Evolutionary conservation across 108 stramenopile species (phyloP).

Genomic region (Stephanodiscus minutulus): DNA sequence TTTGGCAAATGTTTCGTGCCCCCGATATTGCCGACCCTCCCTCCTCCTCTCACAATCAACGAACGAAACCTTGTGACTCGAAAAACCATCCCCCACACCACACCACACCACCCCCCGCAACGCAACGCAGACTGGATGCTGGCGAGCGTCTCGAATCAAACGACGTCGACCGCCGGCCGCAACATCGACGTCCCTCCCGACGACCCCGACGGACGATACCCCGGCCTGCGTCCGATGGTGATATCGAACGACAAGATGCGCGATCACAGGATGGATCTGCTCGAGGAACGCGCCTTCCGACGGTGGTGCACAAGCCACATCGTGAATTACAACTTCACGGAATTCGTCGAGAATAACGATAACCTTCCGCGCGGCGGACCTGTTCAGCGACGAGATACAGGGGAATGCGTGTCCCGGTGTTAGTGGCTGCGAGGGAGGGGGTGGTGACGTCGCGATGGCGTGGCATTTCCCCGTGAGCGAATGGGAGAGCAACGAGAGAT

Average conservation of each 20-base stretch:
- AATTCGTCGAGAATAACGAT: slow-evolving; percentile 41
- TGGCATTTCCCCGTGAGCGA: slow-evolving; percentile 81
- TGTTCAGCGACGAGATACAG: slow-evolving; percentile 56
- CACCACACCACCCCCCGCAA: neutral
- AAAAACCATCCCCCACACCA: no score
- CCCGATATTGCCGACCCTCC: neutral
- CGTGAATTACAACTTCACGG: slow-evolving; percentile 54
- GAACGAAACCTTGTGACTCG: no score
- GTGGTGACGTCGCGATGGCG: slow-evolving; percentile 25
- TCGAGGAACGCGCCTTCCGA: slow-evolving; percentile 51
- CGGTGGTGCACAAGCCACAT: slow-evolving; percentile 53
- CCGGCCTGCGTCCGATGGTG: slow-evolving; percentile 49
- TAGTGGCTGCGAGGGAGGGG: neutral
- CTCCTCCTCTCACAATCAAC: neutral
- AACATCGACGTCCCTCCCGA: slow-evolving; percentile 42
- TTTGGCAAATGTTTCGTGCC: neutral
- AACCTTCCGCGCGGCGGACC: slow-evolving; percentile 37
- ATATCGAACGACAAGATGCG: slow-evolving; percentile 58
- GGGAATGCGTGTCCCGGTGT: slow-evolving; percentile 35
- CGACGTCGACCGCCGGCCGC: slow-evolving; percentile 26
- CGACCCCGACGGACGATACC: slow-evolving; percentile 45
- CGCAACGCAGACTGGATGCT: slow-evolving; percentile 47
- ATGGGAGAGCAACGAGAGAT: slow-evolving; percentile 55
- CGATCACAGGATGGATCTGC: slow-evolving; percentile 48
- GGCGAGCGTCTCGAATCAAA: slow-evolving; percentile 54